Percentiles rank a stretch among this genome's conserved stretches.
Conservation (phyloP, 148 eudicot genomes). For the Cornus florida region DNA sequence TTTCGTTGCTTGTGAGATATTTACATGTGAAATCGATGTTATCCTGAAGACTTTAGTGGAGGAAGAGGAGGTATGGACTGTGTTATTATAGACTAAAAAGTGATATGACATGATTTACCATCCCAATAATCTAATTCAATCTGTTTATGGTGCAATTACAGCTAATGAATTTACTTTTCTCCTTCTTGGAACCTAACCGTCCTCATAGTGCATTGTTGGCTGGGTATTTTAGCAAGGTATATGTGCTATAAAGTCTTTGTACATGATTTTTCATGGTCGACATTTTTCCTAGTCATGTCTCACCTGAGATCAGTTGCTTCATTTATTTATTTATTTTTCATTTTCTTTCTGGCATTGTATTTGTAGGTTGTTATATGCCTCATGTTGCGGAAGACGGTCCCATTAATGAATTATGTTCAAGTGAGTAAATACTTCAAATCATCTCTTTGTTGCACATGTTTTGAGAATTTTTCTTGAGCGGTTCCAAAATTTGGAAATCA, state of each 20-base stretch:
- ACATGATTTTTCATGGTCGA: background rate
- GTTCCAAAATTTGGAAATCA: background rate
- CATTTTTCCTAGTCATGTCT: background rate
- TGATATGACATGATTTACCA: background rate
- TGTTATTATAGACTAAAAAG: background rate
- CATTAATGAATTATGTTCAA: conserved; percentile 94
- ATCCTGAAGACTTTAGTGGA: conserved; percentile 92
- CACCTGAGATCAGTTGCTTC: conserved; percentile 12
- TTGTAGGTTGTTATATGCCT: conserved; percentile 89
- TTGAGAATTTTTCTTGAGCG: background rate
- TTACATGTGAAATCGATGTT: conserved; percentile 98
- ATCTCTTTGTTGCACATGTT: background rate
- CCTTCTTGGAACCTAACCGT: conserved; percentile 87
- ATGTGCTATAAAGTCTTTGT: background rate
- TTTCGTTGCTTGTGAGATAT: conserved; percentile 87
- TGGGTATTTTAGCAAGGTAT: conserved; percentile 95
- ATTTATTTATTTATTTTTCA: background rate
- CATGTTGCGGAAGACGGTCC: conserved; percentile 86
- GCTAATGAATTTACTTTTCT: conserved; percentile 92
- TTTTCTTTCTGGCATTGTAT: background rate
- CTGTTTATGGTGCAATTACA: conserved; percentile 34
- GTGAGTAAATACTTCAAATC: conserved; percentile 39
- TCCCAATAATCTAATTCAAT: conserved; percentile 8
- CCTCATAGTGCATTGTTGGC: conserved; percentile 86
- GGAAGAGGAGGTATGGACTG: conserved; percentile 76